A percentile compares a stretch with the other conserved stretches of the same genome.
phyloP scores from a whole-genome alignment of 495 filamentous ascomycete genomes.

The Lasiosphaeria hispida region DNA sequence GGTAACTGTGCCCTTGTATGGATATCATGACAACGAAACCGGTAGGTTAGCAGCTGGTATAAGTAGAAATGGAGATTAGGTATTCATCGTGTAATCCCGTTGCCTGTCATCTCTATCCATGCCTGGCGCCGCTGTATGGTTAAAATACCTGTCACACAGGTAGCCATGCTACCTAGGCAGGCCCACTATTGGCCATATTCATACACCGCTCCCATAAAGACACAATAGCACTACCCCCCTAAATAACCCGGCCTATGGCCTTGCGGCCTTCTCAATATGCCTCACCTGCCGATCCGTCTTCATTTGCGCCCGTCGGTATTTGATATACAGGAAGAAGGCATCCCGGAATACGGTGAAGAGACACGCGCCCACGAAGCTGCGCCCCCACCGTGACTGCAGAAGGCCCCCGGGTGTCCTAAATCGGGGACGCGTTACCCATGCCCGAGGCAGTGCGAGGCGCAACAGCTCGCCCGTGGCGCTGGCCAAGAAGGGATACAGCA shows the following conservation, averaged over 20 bases:
- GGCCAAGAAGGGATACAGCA: constrained; percentile 50
- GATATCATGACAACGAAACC: too few relatives aligned
- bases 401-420: constrained; percentile 47
- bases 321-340: constrained; percentile 68
- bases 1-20: not conserved
- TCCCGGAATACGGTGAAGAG: constrained; percentile 77
- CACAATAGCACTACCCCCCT: not conserved
- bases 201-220: not conserved
- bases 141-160: too few relatives aligned
- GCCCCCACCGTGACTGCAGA: constrained; percentile 72
- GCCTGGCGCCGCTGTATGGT: too few relatives aligned
- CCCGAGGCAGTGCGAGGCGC: constrained; percentile 7
- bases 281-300: constrained; percentile 63
- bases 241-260: not conserved
- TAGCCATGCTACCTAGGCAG: too few relatives aligned
- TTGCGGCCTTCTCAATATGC: constrained; percentile 43
- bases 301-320: constrained; percentile 69
- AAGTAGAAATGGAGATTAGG: too few relatives aligned
- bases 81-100: too few relatives aligned
- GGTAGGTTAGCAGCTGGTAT: too few relatives aligned
- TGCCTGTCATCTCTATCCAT: too few relatives aligned
- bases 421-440: not conserved
- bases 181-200: not conserved
- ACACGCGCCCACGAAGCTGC: constrained; percentile 77
- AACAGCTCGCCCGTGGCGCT: constrained; percentile 56